These are phyloP conservation scores for Ormosia emarginata DNA, from an alignment of 306 rosid genomes.

Conservation along the genomic window DNA sequence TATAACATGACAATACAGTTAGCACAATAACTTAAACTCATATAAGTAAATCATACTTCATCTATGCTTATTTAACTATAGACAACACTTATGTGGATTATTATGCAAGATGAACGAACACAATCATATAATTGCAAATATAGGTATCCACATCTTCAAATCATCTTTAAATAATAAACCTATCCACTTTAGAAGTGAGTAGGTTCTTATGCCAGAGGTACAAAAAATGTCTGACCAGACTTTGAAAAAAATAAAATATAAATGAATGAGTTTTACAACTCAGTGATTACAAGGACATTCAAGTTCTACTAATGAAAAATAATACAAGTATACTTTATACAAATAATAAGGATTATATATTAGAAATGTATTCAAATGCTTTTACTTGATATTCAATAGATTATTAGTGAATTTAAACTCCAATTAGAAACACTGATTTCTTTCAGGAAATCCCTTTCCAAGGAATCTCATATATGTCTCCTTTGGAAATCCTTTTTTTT, in stretches of 20 bases:
- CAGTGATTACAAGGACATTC: neutral
- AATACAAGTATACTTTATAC: neutral
- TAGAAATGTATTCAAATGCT: neutral
- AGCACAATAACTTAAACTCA: neutral
- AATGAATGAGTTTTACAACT: neutral
- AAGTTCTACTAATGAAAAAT: neutral
- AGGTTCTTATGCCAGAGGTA: neutral
- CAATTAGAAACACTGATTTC: neutral
- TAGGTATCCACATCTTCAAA: neutral
- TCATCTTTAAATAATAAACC: too few species aligned
- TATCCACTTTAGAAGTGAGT: neutral
- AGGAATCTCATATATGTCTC: too few species aligned
- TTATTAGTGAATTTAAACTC: neutral
- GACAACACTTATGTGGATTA: neutral
- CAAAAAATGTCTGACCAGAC: neutral
- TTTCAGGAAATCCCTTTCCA: too few species aligned
- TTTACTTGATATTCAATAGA: too few species aligned
- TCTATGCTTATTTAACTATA: neutral
- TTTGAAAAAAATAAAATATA: neutral
- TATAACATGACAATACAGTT: too few species aligned
- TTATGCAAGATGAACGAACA: neutral
- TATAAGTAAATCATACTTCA: neutral
- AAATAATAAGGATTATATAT: neutral
- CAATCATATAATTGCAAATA: neutral
- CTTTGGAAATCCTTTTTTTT: too few species aligned